Conservation (phyloP, 306 rosid genomes). For the Ziziphus jujuba region DNA sequence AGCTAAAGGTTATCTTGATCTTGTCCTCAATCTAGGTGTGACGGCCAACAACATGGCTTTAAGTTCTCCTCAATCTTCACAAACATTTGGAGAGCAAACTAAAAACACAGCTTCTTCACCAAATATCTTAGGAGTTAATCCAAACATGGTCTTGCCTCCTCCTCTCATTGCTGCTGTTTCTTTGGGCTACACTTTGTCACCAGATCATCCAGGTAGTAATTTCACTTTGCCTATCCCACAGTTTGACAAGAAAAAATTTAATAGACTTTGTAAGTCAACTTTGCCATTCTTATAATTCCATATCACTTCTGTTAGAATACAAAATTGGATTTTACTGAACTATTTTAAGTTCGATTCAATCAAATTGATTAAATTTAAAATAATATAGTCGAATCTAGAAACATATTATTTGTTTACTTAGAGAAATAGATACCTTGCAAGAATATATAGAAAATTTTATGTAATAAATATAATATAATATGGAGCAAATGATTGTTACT, state of each 20-base stretch:
- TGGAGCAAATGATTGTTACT: slow-evolving; percentile 6
- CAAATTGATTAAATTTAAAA: neutral
- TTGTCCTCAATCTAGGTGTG: slow-evolving; percentile 26
- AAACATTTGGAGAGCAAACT: slow-evolving; percentile 11
- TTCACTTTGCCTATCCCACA: slow-evolving; percentile 91
- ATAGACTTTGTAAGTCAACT: slow-evolving; percentile 75
- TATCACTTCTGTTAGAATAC: neutral
- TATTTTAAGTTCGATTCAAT: neutral
- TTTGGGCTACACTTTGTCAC: slow-evolving; percentile 80
- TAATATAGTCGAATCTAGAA: too few relatives aligned
- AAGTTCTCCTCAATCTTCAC: slow-evolving; percentile 23
- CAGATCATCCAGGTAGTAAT: slow-evolving; percentile 77
- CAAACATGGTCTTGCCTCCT: slow-evolving; percentile 39
- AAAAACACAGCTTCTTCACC: slow-evolving; percentile 19
- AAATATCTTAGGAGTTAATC: slow-evolving; percentile 12
- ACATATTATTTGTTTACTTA: too few relatives aligned
- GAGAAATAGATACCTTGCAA: too few relatives aligned
- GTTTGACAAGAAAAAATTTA: slow-evolving; percentile 76
- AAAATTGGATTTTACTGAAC: too few relatives aligned
- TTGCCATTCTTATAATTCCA: slow-evolving; percentile 2
- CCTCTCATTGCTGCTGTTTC: slow-evolving; percentile 66
- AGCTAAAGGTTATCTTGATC: slow-evolving; percentile 11
- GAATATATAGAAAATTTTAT: neutral
- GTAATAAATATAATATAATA: neutral
- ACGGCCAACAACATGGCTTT: slow-evolving; percentile 33